Evolutionary conservation across 495 filamentous ascomycete species (phyloP).

Genomic region (Daldinia loculata): DNA sequence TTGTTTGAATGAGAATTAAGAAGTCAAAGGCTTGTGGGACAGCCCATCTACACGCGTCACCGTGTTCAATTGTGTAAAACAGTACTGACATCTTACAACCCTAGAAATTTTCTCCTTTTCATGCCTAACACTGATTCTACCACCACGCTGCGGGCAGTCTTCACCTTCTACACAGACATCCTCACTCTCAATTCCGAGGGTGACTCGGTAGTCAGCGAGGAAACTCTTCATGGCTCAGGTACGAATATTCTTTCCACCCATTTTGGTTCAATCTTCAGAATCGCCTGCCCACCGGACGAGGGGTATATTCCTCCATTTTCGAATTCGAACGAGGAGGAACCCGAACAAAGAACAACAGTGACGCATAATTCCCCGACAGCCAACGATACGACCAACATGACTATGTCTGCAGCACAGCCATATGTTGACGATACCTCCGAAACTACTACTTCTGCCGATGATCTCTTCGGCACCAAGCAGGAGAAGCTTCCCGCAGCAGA

Average conservation of each 20-base stretch:
- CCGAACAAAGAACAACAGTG: slow-evolving; percentile 5
- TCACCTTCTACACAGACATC: slow-evolving; percentile 91
- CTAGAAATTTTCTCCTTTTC: slow-evolving; percentile 93
- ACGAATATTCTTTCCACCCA: slow-evolving; percentile 74
- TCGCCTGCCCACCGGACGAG: slow-evolving; percentile 54
- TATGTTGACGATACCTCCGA: slow-evolving; percentile 17
- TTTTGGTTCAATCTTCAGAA: slow-evolving; percentile 71
- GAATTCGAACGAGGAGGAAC: slow-evolving; percentile 16
- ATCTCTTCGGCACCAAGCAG: slow-evolving; percentile 40
- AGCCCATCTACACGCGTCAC: not conserved
- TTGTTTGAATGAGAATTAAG: not conserved
- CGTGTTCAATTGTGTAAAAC: slow-evolving; percentile 3
- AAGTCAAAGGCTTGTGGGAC: not conserved
- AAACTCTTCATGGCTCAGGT: slow-evolving; percentile 92
- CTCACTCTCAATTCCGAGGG: slow-evolving; percentile 92
- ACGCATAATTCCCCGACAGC: slow-evolving; percentile 15
- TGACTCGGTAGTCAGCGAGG: slow-evolving; percentile 90
- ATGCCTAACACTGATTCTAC: slow-evolving; percentile 73
- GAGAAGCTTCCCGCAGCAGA: slow-evolving; percentile 40
- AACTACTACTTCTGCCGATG: slow-evolving; percentile 19
- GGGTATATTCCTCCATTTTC: slow-evolving; percentile 23
- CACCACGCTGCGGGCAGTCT: slow-evolving; percentile 79
- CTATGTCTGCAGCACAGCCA: slow-evolving; percentile 20
- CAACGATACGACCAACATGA: slow-evolving; percentile 25
- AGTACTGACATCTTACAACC: slow-evolving; percentile 33